Percentiles rank a stretch among this genome's conserved stretches.
Conservation (phyloP, 2,329 filamentous ascomycete genomes). For the Calonectria leucothoes region DNA sequence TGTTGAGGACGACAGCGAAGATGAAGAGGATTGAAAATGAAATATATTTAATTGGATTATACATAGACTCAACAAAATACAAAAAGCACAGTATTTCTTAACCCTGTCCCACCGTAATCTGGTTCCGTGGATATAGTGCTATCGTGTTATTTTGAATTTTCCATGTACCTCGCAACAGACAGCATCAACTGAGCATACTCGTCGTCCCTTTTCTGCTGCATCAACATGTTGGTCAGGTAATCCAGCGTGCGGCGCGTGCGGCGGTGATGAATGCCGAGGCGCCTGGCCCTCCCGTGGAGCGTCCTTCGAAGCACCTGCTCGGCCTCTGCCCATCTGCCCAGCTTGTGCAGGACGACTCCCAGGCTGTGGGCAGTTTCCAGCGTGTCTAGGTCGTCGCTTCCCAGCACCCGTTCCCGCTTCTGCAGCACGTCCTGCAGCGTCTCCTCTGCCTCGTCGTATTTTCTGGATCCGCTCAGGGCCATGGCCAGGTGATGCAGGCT, state of each 20-base stretch:
- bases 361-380: not conserved
- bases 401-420: not conserved
- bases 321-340: not conserved
- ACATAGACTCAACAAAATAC: not conserved
- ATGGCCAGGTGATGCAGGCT: not conserved
- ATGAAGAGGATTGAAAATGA: not conserved
- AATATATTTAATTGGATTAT: not conserved
- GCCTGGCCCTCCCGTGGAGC: not conserved
- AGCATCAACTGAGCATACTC: not conserved
- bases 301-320: not conserved
- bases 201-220: not conserved
- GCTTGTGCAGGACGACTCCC: not conserved
- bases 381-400: not conserved
- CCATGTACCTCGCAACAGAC: not conserved
- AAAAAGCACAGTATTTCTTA: not conserved
- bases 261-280: not conserved
- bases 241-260: not conserved
- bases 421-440: not conserved
- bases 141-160: too few relatives aligned
- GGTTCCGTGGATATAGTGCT: not conserved
- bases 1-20: not conserved
- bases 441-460: not conserved
- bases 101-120: not conserved
- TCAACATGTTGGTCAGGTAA: not conserved
- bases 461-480: not conserved